Base-by-base conservation (phyloP, 1,284 basidiomycete species). In the Malassezia furfur region DNA sequence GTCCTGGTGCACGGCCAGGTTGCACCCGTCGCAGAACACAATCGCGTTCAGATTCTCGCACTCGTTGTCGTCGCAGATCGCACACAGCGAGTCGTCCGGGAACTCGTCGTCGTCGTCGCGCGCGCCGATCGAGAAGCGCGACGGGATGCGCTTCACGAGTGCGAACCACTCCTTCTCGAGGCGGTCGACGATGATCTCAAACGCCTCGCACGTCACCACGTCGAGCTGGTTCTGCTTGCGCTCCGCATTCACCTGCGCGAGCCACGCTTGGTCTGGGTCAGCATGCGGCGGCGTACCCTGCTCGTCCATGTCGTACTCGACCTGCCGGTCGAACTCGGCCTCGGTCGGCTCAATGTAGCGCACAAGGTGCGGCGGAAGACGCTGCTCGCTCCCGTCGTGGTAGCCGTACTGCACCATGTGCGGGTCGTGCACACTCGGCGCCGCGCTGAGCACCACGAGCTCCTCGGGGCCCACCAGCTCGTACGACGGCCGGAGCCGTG, bases 271-370 rank as follows among this genome's bases (percentile, higher is more conserved):
- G 76, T 96, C 93, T 91, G 63, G 19, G 44, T 14, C 9, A 44
- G 15, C 10, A 19, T 45, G n/a, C 22, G 5, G 7, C 34, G 5
- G 21, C 51, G 50, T 39, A 87, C 89, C 91, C 82, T 96, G 93
- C 74, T 96, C 94, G 71, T 98, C 94, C 91, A 98, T 98, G 75
- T 98, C 94, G 79, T 99, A 99, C 76, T 98, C 94, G 44, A 96
- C 93, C 71, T 93, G 90, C 44, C 83, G 82, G 10, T 86, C 86
- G 30, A 96, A 82, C 62, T 98, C 94, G 50, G 82, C 84, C 75
- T 99, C 93, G 63, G 93, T 80, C 0, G 93, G 93, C 70, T 96
- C 93, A 64, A 93, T 87, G 74, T 91, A 84, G 44, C 88, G 84
- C 71, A 93, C 86, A 74, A 94, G 93, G 68, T 88, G 83, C 50